Base-by-base conservation (phyloP, 495 filamentous ascomycete genomes). In the Talaromyces proteolyticus region DNA sequence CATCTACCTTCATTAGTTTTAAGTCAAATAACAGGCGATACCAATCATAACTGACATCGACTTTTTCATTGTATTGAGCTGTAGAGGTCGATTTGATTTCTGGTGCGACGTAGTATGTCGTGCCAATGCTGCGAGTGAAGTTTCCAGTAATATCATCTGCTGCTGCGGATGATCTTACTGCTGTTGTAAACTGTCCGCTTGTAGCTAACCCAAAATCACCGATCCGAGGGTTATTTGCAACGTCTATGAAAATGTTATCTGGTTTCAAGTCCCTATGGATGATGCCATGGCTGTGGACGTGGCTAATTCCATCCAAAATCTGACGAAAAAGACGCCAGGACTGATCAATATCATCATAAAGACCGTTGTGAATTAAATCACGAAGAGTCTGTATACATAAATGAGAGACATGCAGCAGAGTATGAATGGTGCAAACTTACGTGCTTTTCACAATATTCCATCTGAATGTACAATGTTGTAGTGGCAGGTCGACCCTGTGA, bases 191-290 rank as follows among this genome's bases (percentile, higher is more conserved):
- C 51, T 94, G 90, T 2, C 89, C 88, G 55, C 82, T 91, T 2
- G 91, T 96, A 34, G 93, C 93, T 29, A 98, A 75, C 4, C 93
- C 93, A 65, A 98, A 97, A 62, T 98, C 93, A 44, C 93, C 93
- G 52, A 98, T 96, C 49, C 91, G 88, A 10, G 94, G 89, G 58
- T 95, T 92, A 40, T 87, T 88, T 2, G 85, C 77, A 26, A 85
- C 79, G 58, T 97, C 94, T 56, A 97, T 93, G 67, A 98, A 98
- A 42, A 98, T 82, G 54, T 98, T 98, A 58, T 98, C 94, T 0
- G 93, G 93, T 60, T 97, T 97, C n/a, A 98, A 75, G 63, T 98
- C 93, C 1, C 93, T 85, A 60, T 98, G 93, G 18, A 98, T 92
- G 55, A 98, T 95, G 40, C 89, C 90, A 47, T 93, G 75, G 26